Base-by-base conservation (phyloP, 2,329 filamentous ascomycete genomes). In the Penicillium sp. region DNA sequence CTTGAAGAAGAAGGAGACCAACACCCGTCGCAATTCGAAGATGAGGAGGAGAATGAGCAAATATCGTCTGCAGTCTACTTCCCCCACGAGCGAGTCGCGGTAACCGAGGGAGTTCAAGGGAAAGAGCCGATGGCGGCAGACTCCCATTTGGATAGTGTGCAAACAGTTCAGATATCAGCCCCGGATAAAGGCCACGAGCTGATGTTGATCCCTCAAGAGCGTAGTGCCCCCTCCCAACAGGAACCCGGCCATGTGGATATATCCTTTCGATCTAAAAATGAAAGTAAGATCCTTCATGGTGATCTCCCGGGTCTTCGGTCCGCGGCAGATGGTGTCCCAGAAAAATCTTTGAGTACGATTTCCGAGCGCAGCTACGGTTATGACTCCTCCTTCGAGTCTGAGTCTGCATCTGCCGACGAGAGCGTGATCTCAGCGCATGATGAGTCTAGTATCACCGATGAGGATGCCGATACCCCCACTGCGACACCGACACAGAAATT, bases 41-140 rank as follows among this genome's bases (percentile, higher is more conserved):
- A 84, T n/a, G 82, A 84, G 29, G 84, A 84, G 5, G 83, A 85
- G 54, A 77, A 78, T 51, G 85, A 87, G 66, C 83, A 86, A 56
- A 87, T 87, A 34, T 85, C 83, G 0, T 87, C 84, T 24, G 85
- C 85, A 11, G 75, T 85, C 29, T 87, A 87, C 67, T 86, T 84
- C 59, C 85, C 85, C 21, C 85, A 87, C 71, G 81, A 84, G 60
- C 80, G 82, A 19, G 65, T 70, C n/a, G 60, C 67, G 11, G 62
- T 70, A 5, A 61, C 68, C 8, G 70, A 71, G 50, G 67, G 65
- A 26, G 62, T 66, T 45, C 64, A 69, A 47, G 56, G 51, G 14
- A 54, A 69, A 16, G 54, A 65, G 33, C 44, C 61, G 26, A 60
- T 61, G 43, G 48, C 59, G 28, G 55, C 65, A 43, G 57, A 62